Conservation (phyloP, 768 basidiomycete genomes). For the Phlegmacium glaucopus region DNA sequence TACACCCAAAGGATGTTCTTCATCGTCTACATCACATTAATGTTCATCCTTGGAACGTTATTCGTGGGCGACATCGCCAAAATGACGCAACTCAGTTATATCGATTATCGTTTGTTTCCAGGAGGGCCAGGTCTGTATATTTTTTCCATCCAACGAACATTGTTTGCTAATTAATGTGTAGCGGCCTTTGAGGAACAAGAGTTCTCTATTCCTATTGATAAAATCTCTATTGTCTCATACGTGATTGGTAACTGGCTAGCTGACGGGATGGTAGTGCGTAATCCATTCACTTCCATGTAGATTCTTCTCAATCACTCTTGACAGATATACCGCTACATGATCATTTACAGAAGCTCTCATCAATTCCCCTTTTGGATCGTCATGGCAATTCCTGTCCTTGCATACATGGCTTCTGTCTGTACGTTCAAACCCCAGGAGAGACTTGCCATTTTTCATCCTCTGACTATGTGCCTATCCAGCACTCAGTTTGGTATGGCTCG, state of each 20-base stretch:
- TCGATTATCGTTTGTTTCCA: too few relatives aligned
- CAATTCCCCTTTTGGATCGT: neutral
- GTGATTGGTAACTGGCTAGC: conserved; percentile 8
- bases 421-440: too few relatives aligned
- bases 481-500: conserved; percentile 5
- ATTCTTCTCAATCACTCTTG: neutral
- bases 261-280: conserved; percentile 5
- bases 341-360: conserved; percentile 4
- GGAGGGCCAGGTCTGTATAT: too few relatives aligned
- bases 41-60: too few relatives aligned
- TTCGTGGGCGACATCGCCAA: too few relatives aligned
- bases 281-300: neutral
- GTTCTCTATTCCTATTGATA: conserved; percentile 7
- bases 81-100: too few relatives aligned
- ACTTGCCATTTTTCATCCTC: neutral
- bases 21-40: too few relatives aligned
- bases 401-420: conserved; percentile 5
- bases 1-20: neutral
- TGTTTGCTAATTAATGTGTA: neutral
- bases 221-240: conserved; percentile 5
- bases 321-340: conserved; percentile 6
- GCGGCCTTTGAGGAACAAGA: conserved; percentile 2
- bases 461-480: neutral
- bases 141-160: conserved; percentile 5
- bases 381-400: conserved; percentile 1